Conservation (phyloP, 805 yeast species). For the Kodamaea kakaduensis region DNA sequence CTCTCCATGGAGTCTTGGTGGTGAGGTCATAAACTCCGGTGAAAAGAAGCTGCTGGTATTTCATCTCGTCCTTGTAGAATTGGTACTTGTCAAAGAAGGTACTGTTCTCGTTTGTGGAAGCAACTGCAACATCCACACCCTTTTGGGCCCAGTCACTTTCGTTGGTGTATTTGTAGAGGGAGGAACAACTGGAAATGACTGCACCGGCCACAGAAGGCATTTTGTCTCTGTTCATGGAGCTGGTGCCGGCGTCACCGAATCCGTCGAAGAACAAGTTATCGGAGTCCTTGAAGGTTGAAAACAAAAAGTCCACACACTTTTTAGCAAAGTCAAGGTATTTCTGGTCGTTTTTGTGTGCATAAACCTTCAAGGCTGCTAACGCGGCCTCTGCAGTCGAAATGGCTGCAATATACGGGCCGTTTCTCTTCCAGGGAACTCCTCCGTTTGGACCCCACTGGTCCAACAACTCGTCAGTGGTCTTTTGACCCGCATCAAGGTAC, state of each 20-base stretch:
- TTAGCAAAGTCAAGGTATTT: constrained; percentile 15
- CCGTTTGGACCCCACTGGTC: constrained; percentile 22
- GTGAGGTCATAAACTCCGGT: constrained; percentile 22
- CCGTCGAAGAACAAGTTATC: constrained; percentile 24
- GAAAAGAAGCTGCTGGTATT: constrained; percentile 22
- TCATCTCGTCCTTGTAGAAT: constrained; percentile 22
- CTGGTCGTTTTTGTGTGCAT: constrained; percentile 14
- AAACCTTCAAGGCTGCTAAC: constrained; percentile 22
- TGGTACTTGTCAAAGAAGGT: constrained; percentile 14
- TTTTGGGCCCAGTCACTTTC: constrained; percentile 13
- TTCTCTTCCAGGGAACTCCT: constrained; percentile 24
- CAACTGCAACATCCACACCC: constrained; percentile 17
- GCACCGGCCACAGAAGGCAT: constrained; percentile 26
- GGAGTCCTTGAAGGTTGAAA: constrained; percentile 18
- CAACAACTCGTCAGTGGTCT: constrained; percentile 16
- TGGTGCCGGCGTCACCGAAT: constrained; percentile 1
- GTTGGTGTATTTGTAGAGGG: constrained; percentile 15
- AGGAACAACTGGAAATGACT: constrained; percentile 20
- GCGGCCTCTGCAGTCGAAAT: constrained; percentile 29
- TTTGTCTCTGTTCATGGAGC: constrained; percentile 20
- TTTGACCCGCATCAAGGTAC: constrained; percentile 19
- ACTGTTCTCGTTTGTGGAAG: constrained; percentile 13
- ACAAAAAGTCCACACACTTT: constrained; percentile 17
- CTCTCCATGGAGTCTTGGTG: constrained; percentile 4
- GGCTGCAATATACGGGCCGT: constrained; percentile 22